A percentile compares a stretch with the other conserved stretches of the same genome.
These are phyloP conservation scores for Pisolithus albus DNA, from an alignment of 768 basidiomycete genomes.

Conservation along the genomic window DNA sequence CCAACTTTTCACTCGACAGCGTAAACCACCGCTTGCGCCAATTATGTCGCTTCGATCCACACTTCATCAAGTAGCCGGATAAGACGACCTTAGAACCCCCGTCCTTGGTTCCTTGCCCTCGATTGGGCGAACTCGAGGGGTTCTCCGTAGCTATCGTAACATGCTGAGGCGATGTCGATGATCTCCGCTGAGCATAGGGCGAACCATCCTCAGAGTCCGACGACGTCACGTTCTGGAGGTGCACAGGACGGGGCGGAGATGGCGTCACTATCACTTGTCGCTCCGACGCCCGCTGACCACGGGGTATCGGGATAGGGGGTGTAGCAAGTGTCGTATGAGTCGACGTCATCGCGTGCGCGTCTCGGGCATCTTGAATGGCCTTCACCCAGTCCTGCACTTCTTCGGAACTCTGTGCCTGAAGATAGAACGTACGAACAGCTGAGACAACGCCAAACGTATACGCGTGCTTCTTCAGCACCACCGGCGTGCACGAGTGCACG, in stretches of 20 bases:
- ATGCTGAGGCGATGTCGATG: constrained; percentile 39
- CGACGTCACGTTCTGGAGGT: constrained; percentile 52
- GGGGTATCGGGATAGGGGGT: constrained; percentile 49
- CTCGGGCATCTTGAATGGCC: constrained; percentile 72
- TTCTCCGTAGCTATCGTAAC: background rate
- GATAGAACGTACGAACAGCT: constrained; percentile 82
- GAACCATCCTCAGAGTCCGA: constrained; percentile 75
- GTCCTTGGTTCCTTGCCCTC: constrained; percentile 40
- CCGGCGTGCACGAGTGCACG: constrained; percentile 83
- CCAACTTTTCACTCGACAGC: constrained; percentile 77
- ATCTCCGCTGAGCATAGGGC: constrained; percentile 36
- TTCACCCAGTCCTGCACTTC: constrained; percentile 81
- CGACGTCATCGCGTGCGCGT: constrained; percentile 54
- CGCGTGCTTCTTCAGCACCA: constrained; percentile 81
- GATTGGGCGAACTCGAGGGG: constrained; percentile 37
- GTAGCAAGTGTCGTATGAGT: constrained; percentile 48
- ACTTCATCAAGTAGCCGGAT: constrained; percentile 93
- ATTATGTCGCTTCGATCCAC: constrained; percentile 83
- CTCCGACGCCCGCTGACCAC: constrained; percentile 22
- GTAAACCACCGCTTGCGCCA: constrained; percentile 99
- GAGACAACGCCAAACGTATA: constrained; percentile 92
- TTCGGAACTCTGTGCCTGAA: constrained; percentile 65
- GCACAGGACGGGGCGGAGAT: constrained; percentile 41
- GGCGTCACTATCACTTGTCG: constrained; percentile 34
- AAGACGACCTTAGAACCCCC: constrained; percentile 68